A percentile compares a stretch with the other conserved stretches of the same genome.
phyloP scores from a whole-genome alignment of 2,329 filamentous ascomycete species.

The Cadophora sp. region DNA sequence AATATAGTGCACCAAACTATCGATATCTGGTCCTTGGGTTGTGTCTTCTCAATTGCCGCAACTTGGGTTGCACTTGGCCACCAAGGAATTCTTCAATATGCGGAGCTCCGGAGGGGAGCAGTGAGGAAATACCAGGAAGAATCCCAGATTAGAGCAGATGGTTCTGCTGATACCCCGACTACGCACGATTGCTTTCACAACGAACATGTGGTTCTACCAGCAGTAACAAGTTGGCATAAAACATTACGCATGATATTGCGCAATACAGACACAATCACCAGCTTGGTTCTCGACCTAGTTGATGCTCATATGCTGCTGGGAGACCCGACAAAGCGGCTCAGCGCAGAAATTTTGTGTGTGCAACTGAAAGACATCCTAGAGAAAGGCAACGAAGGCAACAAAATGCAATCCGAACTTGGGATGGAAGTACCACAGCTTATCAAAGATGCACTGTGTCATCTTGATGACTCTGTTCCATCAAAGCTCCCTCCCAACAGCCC shows the following conservation, averaged over 20 bases:
- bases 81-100: constrained; percentile 45
- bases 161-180: neutral
- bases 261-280: neutral
- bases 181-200: neutral
- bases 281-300: neutral
- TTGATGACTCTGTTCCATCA: too few species aligned
- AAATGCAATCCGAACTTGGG: neutral
- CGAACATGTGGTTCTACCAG: neutral
- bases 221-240: neutral
- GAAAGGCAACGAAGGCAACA: neutral
- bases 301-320: neutral
- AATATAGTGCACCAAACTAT: constrained; percentile 43
- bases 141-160: neutral
- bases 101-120: too few species aligned
- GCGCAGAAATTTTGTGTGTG: neutral
- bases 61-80: constrained; percentile 48
- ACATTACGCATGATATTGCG: neutral
- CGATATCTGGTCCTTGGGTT: constrained; percentile 51
- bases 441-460: too few species aligned
- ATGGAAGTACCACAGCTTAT: neutral
- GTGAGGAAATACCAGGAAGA: neutral
- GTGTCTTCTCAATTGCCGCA: constrained; percentile 49
- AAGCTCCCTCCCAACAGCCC: too few species aligned
- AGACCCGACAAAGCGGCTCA: neutral
- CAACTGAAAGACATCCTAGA: neutral